Conservation (phyloP, 1,139 yeast genomes). For the Taphrina deformans region DNA sequence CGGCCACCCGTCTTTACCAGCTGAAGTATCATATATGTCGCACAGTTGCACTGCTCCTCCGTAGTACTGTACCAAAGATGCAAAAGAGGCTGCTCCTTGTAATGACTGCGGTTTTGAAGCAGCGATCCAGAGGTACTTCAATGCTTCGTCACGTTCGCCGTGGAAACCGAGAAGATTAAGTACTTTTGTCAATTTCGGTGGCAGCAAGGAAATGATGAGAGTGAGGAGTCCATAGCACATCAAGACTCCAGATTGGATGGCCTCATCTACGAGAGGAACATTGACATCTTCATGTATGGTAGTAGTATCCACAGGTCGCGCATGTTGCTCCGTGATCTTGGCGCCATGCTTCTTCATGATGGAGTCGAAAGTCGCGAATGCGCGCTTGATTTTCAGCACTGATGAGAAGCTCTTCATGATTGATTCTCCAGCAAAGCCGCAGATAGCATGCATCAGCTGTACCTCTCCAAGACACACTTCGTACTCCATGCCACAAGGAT, state of each 20-base stretch:
- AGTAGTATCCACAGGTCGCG: neutral
- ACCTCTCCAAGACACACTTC: conserved; percentile 27
- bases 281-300: conserved; percentile 19
- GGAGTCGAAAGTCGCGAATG: conserved; percentile 19
- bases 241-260: conserved; percentile 22
- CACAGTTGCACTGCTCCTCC: conserved; percentile 86
- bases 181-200: conserved; percentile 87
- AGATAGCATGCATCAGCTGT: conserved; percentile 28
- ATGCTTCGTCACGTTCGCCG: conserved; percentile 81
- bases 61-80: conserved; percentile 79
- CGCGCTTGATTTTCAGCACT: conserved; percentile 28
- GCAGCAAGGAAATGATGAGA: conserved; percentile 83
- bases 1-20: conserved; percentile 36
- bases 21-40: conserved; percentile 56
- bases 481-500: conserved; percentile 29
- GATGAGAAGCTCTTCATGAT: conserved; percentile 32
- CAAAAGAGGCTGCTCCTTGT: conserved; percentile 86
- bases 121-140: conserved; percentile 85
- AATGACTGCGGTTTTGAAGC: conserved; percentile 68
- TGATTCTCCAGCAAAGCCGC: conserved; percentile 31
- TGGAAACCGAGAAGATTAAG: conserved; percentile 86
- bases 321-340: conserved; percentile 7
- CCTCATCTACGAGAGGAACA: conserved; percentile 31
- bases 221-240: conserved; percentile 42
- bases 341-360: conserved; percentile 33